Conservation (phyloP, 2,329 filamentous ascomycete genomes). For the Diaporthe citrichinensis region DNA sequence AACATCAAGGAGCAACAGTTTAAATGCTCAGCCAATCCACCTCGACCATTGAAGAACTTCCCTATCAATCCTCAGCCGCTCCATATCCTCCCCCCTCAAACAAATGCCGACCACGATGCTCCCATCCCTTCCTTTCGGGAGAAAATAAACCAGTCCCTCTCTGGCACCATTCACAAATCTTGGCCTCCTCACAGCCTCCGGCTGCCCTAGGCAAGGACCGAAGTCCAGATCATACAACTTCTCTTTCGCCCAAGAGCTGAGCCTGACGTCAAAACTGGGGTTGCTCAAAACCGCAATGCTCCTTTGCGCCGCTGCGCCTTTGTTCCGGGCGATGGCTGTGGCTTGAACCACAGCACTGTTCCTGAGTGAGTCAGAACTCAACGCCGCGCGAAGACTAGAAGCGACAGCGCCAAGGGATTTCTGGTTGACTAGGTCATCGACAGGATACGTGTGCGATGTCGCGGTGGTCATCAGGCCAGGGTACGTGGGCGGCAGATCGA, state of each 20-base stretch:
- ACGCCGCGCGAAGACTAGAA: conserved; percentile 20
- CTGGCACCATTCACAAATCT: conserved; percentile 54
- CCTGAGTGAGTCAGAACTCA: not conserved
- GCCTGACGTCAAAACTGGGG: conserved; percentile 59
- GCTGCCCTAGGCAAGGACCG: conserved; percentile 59
- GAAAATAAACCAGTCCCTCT: conserved; percentile 64
- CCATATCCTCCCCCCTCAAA: conserved; percentile 63
- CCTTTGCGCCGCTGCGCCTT: conserved; percentile 51
- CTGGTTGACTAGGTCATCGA: conserved; percentile 49
- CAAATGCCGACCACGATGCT: conserved; percentile 60
- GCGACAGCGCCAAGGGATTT: conserved; percentile 49
- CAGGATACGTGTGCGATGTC: conserved; percentile 54
- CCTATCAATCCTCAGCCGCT: conserved; percentile 57
- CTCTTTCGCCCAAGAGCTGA: conserved; percentile 69
- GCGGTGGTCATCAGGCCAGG: conserved; percentile 64
- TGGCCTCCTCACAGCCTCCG: conserved; percentile 63
- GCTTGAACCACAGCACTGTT: conserved; percentile 55
- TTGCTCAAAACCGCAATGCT: conserved; percentile 53
- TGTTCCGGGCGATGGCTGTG: conserved; percentile 52
- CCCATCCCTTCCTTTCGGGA: conserved; percentile 60
- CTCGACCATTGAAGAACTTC: conserved; percentile 56
- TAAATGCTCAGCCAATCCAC: conserved; percentile 50
- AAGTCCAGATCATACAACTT: conserved; percentile 63
- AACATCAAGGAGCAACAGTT: no score
- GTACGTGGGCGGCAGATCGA: conserved; percentile 60